Evolutionary conservation across 208 protist species (phyloP).

Genomic region (Acanthamoeba pearcei): DNA sequence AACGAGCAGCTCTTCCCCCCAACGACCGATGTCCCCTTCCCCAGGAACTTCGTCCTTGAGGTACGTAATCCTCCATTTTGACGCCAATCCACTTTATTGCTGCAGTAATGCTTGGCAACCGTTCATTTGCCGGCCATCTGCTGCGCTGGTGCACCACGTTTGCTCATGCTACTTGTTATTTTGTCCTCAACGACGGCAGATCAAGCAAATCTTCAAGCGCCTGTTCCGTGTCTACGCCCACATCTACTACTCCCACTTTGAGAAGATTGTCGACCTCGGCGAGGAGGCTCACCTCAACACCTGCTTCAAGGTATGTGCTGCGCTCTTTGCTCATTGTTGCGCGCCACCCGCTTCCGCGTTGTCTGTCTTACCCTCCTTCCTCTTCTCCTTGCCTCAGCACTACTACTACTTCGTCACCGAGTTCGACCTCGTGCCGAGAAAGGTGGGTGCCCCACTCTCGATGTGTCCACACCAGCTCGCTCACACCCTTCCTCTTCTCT

Average conservation of each 20-base stretch:
- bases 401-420: conserved; percentile 93
- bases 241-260: conserved; percentile 99
- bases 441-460: conserved; percentile 85
- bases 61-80: conserved; percentile 96
- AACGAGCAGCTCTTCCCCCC: conserved; percentile 98
- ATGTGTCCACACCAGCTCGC: conserved; percentile 2
- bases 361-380: neutral
- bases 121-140: too few species aligned
- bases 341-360: neutral
- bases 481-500: neutral
- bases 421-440: conserved; percentile 89
- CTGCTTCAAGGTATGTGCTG: conserved; percentile 90
- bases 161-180: neutral
- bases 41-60: conserved; percentile 94
- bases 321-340: neutral
- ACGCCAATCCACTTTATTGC: neutral
- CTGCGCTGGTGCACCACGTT: neutral
- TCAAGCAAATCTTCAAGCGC: conserved; percentile 95
- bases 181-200: neutral
- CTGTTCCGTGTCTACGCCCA: conserved; percentile 99
- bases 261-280: conserved; percentile 95
- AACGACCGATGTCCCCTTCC: conserved; percentile 85
- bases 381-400: conserved; percentile 85
- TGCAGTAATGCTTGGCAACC: neutral
- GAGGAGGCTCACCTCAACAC: conserved; percentile 99